These are phyloP conservation scores for Pneumocystis wakefieldiae DNA, from an alignment of 1,139 yeast species.

Conservation along the genomic window DNA sequence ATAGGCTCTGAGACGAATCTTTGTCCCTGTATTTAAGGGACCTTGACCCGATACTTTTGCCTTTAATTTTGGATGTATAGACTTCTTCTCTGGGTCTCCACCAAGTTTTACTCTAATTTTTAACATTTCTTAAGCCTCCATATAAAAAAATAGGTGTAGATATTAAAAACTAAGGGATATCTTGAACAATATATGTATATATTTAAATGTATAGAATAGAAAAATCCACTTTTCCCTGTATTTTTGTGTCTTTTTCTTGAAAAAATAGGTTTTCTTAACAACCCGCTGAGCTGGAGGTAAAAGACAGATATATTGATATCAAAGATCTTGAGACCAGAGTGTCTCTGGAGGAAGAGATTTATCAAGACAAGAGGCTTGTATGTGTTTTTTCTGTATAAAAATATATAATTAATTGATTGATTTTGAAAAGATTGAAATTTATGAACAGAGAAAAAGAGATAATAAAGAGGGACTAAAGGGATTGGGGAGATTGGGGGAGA, in stretches of 20 bases:
- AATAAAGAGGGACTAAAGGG: neutral
- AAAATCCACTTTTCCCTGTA: too few species aligned
- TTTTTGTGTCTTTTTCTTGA: too few species aligned
- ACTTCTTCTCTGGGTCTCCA: neutral
- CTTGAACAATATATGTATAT: too few species aligned
- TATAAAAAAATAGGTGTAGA: too few species aligned
- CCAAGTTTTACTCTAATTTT: neutral
- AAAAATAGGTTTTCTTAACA: too few species aligned
- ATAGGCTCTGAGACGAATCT: conserved; percentile 33
- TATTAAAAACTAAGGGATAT: too few species aligned
- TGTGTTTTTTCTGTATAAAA: neutral
- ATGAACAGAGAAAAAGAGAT: neutral
- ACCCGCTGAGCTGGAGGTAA: too few species aligned
- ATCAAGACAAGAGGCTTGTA: neutral
- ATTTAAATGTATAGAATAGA: too few species aligned
- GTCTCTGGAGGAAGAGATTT: neutral
- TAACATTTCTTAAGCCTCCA: neutral
- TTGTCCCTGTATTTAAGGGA: conserved; percentile 37
- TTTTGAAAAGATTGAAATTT: neutral
- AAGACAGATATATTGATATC: too few species aligned
- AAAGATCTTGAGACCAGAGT: neutral
- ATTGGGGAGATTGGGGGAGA: neutral
- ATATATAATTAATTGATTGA: neutral
- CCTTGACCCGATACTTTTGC: conserved; percentile 35
- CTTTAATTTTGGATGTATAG: neutral